Conservation (phyloP, 2,329 filamentous ascomycete species). For the Rugonectria rugulosa region DNA sequence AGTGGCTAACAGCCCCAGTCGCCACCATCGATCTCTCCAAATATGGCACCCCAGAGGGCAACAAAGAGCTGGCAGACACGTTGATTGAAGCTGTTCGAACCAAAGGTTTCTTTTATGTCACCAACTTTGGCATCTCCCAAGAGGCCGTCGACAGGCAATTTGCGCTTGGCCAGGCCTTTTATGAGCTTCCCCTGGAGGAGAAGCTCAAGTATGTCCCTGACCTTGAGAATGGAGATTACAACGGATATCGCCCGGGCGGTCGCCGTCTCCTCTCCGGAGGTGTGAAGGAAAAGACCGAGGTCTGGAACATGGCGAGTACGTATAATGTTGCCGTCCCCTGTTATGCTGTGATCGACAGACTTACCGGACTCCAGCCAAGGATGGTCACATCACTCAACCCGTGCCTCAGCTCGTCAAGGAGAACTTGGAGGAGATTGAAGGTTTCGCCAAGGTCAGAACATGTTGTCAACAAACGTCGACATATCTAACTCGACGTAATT, state of each 20-base stretch:
- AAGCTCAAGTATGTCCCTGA: constrained; percentile 63
- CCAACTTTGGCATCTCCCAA: constrained; percentile 67
- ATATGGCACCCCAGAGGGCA: constrained; percentile 44
- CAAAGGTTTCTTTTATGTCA: constrained; percentile 49
- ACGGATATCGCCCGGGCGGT: constrained; percentile 61
- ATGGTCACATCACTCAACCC: constrained; percentile 35
- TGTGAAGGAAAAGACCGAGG: constrained; percentile 49
- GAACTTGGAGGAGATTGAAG: constrained; percentile 22
- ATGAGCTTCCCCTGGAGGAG: constrained; percentile 61
- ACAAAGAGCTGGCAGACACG: constrained; percentile 37
- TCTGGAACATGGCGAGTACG: constrained; percentile 50
- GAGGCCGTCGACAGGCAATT: constrained; percentile 66
- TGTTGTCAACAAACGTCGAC: not conserved
- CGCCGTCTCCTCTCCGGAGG: constrained; percentile 44
- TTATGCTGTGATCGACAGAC: not conserved
- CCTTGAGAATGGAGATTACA: constrained; percentile 61
- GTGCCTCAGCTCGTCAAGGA: constrained; percentile 13
- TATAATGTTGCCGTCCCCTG: not conserved
- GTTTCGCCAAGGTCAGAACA: constrained; percentile 24
- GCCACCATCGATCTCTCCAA: constrained; percentile 44
- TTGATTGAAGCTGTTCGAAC: constrained; percentile 46
- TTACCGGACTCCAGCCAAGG: constrained; percentile 30
- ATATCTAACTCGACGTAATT: not conserved
- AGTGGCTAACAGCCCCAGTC: constrained; percentile 30
- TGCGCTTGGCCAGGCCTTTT: constrained; percentile 63